Conservation (phyloP, 2,329 filamentous ascomycete genomes). For the Cladorrhinum sp. region DNA sequence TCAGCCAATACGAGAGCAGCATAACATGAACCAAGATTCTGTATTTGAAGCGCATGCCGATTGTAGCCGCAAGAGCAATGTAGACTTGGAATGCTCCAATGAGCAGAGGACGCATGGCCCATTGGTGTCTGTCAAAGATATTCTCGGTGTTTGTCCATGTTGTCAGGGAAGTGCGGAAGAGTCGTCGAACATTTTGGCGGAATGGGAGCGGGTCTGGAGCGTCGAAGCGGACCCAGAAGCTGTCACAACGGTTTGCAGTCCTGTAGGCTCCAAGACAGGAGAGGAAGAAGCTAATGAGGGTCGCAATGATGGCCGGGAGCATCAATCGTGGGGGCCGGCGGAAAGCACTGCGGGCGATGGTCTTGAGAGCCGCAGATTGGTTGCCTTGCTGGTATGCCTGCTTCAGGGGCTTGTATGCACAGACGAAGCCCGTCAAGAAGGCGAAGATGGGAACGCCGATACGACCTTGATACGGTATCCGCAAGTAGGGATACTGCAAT, state of each 20-base stretch:
- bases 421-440: conserved; percentile 55
- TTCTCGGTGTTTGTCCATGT: conserved; percentile 51
- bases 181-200: conserved; percentile 41
- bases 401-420: conserved; percentile 52
- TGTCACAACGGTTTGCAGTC: conserved; percentile 45
- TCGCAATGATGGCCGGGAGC: conserved; percentile 49
- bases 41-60: conserved; percentile 47
- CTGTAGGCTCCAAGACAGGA: conserved; percentile 48
- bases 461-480: conserved; percentile 53
- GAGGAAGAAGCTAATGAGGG: conserved; percentile 48
- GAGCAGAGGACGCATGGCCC: conserved; percentile 49
- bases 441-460: conserved; percentile 55
- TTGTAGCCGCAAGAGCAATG: conserved; percentile 44
- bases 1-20: conserved; percentile 48
- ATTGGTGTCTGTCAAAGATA: conserved; percentile 53
- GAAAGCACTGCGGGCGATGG: conserved; percentile 52
- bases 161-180: conserved; percentile 44
- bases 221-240: conserved; percentile 50
- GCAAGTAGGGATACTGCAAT: conserved; percentile 50
- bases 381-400: conserved; percentile 45
- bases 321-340: conserved; percentile 50
- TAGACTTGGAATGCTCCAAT: conserved; percentile 50
- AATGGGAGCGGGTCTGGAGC: conserved; percentile 44
- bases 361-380: conserved; percentile 40
- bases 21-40: conserved; percentile 43